Evolutionary conservation across 1,284 basidiomycete species (phyloP).

Genomic region (Ustilago cynodontis): DNA sequence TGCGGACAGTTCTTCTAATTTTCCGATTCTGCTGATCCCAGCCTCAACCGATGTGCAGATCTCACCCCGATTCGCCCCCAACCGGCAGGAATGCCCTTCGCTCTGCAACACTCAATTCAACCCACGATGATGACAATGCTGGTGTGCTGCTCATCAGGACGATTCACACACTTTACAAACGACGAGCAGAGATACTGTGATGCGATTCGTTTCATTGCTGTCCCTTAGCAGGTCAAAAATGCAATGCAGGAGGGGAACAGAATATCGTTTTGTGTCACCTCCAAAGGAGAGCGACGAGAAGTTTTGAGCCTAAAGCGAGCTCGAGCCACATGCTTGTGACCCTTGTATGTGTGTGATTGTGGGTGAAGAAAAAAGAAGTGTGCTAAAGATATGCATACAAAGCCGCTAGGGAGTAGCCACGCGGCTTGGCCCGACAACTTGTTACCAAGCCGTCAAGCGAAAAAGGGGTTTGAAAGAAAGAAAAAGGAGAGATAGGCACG

Average conservation of each 20-base stretch:
- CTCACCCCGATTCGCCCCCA: background rate
- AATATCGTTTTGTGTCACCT: slow-evolving; percentile 34
- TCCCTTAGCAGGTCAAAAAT: slow-evolving; percentile 18
- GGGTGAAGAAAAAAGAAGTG: slow-evolving; percentile 20
- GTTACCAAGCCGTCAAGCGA: slow-evolving; percentile 21
- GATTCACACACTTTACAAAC: background rate
- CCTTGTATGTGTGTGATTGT: slow-evolving; percentile 8
- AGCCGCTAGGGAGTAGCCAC: slow-evolving; percentile 39
- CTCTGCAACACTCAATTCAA: background rate
- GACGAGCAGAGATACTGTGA: slow-evolving; percentile 13
- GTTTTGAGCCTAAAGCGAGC: slow-evolving; percentile 4
- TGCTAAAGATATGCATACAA: slow-evolving; percentile 51
- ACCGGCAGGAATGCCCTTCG: background rate
- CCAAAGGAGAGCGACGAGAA: slow-evolving; percentile 2
- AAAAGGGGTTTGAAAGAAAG: slow-evolving; percentile 22
- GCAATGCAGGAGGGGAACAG: slow-evolving; percentile 12
- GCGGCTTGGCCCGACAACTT: slow-evolving; percentile 34
- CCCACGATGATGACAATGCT: no score
- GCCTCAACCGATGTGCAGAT: background rate
- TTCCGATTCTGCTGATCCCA: background rate
- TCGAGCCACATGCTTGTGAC: slow-evolving; percentile 3
- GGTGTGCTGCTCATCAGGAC: no score
- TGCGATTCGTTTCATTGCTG: slow-evolving; percentile 48
- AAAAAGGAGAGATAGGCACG: background rate
- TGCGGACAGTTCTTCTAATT: slow-evolving; percentile 26